These are phyloP conservation scores for Heliamphora pulchella DNA, from an alignment of 179 eudicot species.

Conservation along the genomic window DNA sequence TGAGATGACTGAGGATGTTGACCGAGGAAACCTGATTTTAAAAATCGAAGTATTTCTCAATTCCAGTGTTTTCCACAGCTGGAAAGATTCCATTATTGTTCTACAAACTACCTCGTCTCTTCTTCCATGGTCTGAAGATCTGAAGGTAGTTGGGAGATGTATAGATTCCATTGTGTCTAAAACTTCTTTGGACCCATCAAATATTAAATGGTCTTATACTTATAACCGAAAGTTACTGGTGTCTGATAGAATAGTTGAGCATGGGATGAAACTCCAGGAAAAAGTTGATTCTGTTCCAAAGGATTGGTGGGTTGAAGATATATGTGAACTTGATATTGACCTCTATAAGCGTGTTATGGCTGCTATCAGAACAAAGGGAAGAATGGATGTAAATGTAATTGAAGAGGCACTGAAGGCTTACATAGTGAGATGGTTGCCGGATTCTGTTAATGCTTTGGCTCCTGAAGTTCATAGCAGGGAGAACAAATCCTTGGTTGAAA, in stretches of 20 bases:
- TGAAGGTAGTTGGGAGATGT: conserved; percentile 58
- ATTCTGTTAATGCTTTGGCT: conserved; percentile 51
- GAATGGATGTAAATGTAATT: conserved; percentile 58
- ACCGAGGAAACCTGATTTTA: conserved; percentile 60
- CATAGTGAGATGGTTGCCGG: conserved; percentile 78
- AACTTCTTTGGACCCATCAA: conserved; percentile 54
- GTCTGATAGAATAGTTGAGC: conserved; percentile 40
- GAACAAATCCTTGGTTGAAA: conserved; percentile 59
- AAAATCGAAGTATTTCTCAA: conserved; percentile 81
- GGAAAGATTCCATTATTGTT: conserved; percentile 87
- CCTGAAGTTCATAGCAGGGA: conserved; percentile 47
- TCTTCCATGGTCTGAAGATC: conserved; percentile 68
- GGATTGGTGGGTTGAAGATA: conserved; percentile 95
- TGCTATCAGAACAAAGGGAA: conserved; percentile 62
- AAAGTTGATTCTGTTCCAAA: conserved; percentile 47
- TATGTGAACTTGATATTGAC: conserved; percentile 70
- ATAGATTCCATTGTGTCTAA: conserved; percentile 76
- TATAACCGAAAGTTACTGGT: conserved; percentile 50
- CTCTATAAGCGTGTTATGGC: conserved; percentile 61
- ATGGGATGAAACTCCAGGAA: conserved; percentile 18
- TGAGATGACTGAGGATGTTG: conserved; percentile 73
- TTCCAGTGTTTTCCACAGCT: conserved; percentile 61
- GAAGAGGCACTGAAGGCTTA: conserved; percentile 72
- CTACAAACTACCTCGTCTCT: conserved; percentile 60
- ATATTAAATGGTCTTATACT: conserved; percentile 77